Percentiles rank a stretch among this genome's conserved stretches.
Conservation (phyloP, 441 rosid genomes). For the Adansonia madagascariensis region DNA sequence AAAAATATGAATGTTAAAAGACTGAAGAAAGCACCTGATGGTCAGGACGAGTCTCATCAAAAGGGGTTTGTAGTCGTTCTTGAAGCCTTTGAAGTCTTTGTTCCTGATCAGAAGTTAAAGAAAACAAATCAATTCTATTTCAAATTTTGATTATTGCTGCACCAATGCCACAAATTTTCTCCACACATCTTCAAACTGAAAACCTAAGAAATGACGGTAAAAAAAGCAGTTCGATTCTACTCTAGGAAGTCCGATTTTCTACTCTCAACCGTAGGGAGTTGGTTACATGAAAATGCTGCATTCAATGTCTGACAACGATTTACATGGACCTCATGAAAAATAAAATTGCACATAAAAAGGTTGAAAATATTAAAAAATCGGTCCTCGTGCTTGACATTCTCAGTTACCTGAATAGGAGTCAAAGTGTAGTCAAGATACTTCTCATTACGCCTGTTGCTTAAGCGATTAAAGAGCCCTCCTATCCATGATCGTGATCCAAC, state of each 20-base stretch:
- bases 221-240: background rate
- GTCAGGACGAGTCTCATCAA: slow-evolving; percentile 79
- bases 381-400: background rate
- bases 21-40: slow-evolving; percentile 65
- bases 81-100: slow-evolving; percentile 76
- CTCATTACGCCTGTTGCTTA: slow-evolving; percentile 56
- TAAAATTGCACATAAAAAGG: background rate
- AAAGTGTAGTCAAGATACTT: slow-evolving; percentile 53
- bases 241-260: background rate
- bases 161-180: slow-evolving; percentile 12
- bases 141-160: background rate
- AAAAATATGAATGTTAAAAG: slow-evolving; percentile 15
- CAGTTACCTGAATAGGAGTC: slow-evolving; percentile 72
- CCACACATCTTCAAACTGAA: background rate
- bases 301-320: background rate
- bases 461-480: slow-evolving; percentile 81
- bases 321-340: background rate
- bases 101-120: slow-evolving; percentile 50
- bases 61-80: slow-evolving; percentile 71
- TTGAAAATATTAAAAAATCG: background rate
- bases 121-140: slow-evolving; percentile 1
- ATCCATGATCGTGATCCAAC: slow-evolving; percentile 95
- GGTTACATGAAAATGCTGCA: slow-evolving; percentile 8
- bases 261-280: background rate
- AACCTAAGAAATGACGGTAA: background rate